Base-by-base conservation (phyloP, 768 basidiomycete genomes). In the Hebeloma cylindrosporum region DNA sequence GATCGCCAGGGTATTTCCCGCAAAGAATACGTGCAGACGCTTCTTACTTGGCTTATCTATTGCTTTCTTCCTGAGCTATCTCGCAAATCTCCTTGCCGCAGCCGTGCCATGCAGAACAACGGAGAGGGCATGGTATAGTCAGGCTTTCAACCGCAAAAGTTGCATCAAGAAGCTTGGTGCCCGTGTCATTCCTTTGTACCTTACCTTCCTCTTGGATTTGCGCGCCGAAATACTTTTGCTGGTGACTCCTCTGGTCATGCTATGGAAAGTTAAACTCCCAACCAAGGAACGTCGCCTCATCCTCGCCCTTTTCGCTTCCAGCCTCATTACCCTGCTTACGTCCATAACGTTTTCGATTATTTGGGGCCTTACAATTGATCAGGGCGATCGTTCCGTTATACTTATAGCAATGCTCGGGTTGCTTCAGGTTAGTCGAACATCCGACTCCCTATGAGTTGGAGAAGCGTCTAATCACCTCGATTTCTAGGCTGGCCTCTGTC, bases 241-340 rank as follows among this genome's bases (percentile, higher is more conserved):
- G 21, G 26, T 40, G 11, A 57, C 59, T 16, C 65, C 65, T 2
- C 33, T 61, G 6, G 46, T 51, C 20, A 51, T 63, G 44, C 42
- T 66, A 6, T 57, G 60, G 56, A 53, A 48, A 17, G 39, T 61
- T 32, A 53, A 49, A 18, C 38, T 64, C 4, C 60, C 65, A 0
- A 38, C 37, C 11, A 28, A 27, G 7, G 52, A 61, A 26, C 55
- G 59, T 14, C 43, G 52, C n/a, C 39, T 66, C 27, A 54, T 66
- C 20, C 45, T 61, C 3, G 41, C 49, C 9, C 49, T 60, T 8
- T 65, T 66, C 34, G 53, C 62, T 8, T 33, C 54, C 16, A 62
- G 59, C 18, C 11, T 58, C 11, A 23, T 61, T 9, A 59, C 54
- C 27, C 44, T 60, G 0, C 25, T 61, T 6, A 47, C 51, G 10